A percentile compares a stretch with the other conserved stretches of the same genome.
Evolutionary conservation across 495 filamentous ascomycete genomes (phyloP).

Genomic region (Hypoxylon intermedium): DNA sequence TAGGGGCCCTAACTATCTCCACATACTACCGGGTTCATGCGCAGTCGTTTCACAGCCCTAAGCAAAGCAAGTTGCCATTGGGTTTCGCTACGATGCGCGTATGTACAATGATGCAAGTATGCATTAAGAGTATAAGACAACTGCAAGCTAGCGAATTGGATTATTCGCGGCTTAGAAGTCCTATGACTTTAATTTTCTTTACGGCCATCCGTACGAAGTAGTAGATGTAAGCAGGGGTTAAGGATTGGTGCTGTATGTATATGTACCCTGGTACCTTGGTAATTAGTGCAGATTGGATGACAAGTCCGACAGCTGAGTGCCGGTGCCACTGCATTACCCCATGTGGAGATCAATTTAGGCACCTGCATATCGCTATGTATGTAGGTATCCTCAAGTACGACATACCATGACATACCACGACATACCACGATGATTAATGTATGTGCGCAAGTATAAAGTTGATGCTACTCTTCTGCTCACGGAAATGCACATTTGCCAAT

Average conservation of each 20-base stretch:
- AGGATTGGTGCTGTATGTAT: too few species aligned
- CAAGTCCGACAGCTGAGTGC: constrained; percentile 14
- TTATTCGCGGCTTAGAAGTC: neutral
- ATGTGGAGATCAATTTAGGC: constrained; percentile 12
- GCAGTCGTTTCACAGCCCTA: too few species aligned
- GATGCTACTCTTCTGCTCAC: too few species aligned
- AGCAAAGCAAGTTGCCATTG: too few species aligned
- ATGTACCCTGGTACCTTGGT: too few species aligned
- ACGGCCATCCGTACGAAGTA: neutral
- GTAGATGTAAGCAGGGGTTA: neutral
- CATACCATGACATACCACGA: too few species aligned
- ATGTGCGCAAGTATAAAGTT: too few species aligned
- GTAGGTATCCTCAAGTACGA: neutral
- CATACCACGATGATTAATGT: too few species aligned
- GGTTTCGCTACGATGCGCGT: neutral
- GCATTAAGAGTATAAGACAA: neutral
- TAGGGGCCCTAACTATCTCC: too few species aligned
- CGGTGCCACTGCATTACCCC: neutral
- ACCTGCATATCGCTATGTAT: neutral
- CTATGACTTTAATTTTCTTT: neutral
- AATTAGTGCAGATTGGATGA: neutral
- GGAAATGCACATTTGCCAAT: too few species aligned
- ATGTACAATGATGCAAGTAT: neutral
- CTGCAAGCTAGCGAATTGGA: neutral
- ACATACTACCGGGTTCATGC: too few species aligned